These are phyloP conservation scores for Daldinia sp. DNA, from an alignment of 2,329 filamentous ascomycete genomes.

Conservation along the genomic window DNA sequence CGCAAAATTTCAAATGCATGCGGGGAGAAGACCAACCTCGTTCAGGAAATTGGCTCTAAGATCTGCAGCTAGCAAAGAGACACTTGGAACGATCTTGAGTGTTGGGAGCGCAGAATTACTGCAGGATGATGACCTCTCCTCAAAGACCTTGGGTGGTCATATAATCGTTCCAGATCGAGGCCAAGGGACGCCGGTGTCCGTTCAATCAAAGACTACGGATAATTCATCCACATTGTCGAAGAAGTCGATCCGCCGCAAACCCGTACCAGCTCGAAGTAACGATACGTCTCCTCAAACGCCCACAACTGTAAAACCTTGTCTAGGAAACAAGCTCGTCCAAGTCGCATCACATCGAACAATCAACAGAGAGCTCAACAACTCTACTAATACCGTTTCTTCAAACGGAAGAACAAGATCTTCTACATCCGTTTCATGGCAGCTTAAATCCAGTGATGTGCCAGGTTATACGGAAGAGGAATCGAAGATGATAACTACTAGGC, in stretches of 20 bases:
- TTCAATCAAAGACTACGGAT: constrained; percentile 37
- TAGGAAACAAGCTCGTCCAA: constrained; percentile 2
- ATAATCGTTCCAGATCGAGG: constrained; percentile 18
- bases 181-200: constrained; percentile 26
- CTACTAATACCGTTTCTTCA: constrained; percentile 20
- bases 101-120: constrained; percentile 55
- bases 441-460: constrained; percentile 45
- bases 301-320: not conserved
- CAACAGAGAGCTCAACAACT: not conserved
- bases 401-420: constrained; percentile 23
- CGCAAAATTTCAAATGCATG: constrained; percentile 49
- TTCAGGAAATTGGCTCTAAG: constrained; percentile 51
- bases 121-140: constrained; percentile 37
- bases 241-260: constrained; percentile 47
- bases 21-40: constrained; percentile 46
- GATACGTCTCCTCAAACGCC: constrained; percentile 1
- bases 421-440: constrained; percentile 1
- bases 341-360: not conserved
- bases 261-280: constrained; percentile 38
- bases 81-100: constrained; percentile 59
- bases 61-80: constrained; percentile 56
- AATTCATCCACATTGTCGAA: constrained; percentile 43
- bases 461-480: constrained; percentile 41
- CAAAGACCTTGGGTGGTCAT: constrained; percentile 4
- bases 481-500: constrained; percentile 30